Evolutionary conservation across 768 basidiomycete genomes (phyloP).

Genomic region (Auriscalpium vulgare): DNA sequence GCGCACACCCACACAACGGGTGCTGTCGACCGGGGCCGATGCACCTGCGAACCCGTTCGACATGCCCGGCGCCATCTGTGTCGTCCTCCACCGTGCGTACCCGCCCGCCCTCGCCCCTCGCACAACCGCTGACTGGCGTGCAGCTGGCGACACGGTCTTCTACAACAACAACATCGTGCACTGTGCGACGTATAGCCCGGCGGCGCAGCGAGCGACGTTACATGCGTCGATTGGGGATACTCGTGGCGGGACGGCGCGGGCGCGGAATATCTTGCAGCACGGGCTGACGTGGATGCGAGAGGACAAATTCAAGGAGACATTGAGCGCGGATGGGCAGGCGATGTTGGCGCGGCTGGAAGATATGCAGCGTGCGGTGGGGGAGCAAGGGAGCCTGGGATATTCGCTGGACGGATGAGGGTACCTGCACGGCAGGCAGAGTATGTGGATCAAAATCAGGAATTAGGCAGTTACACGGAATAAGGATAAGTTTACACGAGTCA

Average conservation of each 20-base stretch:
- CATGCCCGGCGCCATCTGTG: conserved; percentile 61
- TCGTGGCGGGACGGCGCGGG: conserved; percentile 53
- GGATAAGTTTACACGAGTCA: neutral
- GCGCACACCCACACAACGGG: conserved; percentile 50
- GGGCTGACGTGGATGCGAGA: conserved; percentile 64
- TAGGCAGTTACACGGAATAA: neutral
- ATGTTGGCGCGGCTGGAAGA: conserved; percentile 55
- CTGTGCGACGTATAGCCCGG: conserved; percentile 54
- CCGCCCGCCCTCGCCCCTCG: too few species aligned
- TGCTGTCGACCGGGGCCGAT: conserved; percentile 39
- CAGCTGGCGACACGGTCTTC: conserved; percentile 71
- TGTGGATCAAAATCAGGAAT: neutral
- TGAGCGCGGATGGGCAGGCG: conserved; percentile 36
- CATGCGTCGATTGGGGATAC: conserved; percentile 62
- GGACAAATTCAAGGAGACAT: conserved; percentile 33
- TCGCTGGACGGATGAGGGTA: conserved; percentile 31
- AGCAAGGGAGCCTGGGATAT: conserved; percentile 37
- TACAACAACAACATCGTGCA: conserved; percentile 78
- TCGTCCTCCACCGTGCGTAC: conserved; percentile 45
- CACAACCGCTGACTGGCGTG: neutral
- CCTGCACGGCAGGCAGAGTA: neutral
- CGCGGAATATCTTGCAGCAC: conserved; percentile 71
- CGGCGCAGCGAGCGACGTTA: conserved; percentile 49
- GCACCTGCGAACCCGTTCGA: conserved; percentile 50
- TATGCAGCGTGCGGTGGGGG: conserved; percentile 37